These are phyloP conservation scores for Saturnispora kantuleensis DNA, from an alignment of 805 yeast genomes.

Conservation along the genomic window DNA sequence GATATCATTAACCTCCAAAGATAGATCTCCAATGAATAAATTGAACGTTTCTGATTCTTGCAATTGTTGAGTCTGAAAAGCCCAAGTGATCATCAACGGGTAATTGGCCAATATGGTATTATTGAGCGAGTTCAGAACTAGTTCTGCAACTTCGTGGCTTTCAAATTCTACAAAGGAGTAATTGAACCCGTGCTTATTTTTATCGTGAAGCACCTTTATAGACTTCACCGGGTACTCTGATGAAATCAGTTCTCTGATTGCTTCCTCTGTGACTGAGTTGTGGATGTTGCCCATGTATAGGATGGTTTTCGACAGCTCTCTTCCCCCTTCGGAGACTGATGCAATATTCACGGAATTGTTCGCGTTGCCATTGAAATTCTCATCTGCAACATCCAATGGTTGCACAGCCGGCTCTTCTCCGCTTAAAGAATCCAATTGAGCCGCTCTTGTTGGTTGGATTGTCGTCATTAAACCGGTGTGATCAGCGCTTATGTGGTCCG, in stretches of 20 bases:
- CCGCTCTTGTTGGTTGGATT: constrained; percentile 3
- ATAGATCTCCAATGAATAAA: constrained; percentile 79
- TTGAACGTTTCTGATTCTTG: constrained; percentile 48
- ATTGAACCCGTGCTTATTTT: constrained; percentile 61
- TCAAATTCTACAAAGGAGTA: constrained; percentile 79
- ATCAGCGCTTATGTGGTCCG: no score
- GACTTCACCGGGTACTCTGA: constrained; percentile 52
- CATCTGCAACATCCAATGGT: neutral
- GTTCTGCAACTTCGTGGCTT: constrained; percentile 45
- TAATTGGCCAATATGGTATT: constrained; percentile 44
- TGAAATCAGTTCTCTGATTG: constrained; percentile 48
- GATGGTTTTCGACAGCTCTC: constrained; percentile 65
- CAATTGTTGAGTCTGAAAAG: constrained; percentile 70
- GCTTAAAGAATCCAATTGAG: no score
- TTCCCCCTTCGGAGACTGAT: constrained; percentile 70
- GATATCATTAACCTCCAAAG: constrained; percentile 76
- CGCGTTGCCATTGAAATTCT: neutral
- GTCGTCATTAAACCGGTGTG: constrained; percentile 1
- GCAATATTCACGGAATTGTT: constrained; percentile 34
- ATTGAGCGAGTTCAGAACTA: constrained; percentile 51
- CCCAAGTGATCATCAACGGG: constrained; percentile 66
- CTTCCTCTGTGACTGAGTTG: constrained; percentile 53
- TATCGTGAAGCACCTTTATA: constrained; percentile 66
- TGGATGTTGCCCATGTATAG: constrained; percentile 71
- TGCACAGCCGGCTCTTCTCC: no score